Percentiles rank a stretch among this genome's conserved stretches.
These are phyloP conservation scores for Helianthus annuus DNA, from an alignment of 129 eudicot genomes.

Conservation along the genomic window DNA sequence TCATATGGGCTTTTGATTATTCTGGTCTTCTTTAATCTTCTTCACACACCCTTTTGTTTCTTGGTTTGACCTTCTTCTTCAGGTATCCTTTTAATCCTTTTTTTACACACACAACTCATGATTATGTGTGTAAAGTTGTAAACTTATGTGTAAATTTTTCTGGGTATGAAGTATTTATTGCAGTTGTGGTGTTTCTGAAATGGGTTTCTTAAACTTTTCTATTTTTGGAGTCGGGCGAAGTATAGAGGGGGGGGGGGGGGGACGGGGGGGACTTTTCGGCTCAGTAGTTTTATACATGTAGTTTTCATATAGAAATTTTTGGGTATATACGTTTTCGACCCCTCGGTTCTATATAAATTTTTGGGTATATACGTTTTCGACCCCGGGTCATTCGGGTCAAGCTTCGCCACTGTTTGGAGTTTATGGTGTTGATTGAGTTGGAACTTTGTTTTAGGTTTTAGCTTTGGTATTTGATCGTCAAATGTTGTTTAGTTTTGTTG, in stretches of 20 bases:
- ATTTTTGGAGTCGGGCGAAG: too few species aligned
- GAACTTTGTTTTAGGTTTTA: not conserved
- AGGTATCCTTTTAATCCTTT: constrained; percentile 26
- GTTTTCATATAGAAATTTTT: too few species aligned
- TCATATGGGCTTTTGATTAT: constrained; percentile 27
- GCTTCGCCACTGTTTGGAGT: too few species aligned
- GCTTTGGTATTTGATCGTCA: not conserved
- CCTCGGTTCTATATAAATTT: too few species aligned
- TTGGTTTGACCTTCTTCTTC: constrained; percentile 11
- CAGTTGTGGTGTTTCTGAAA: constrained; percentile 18
- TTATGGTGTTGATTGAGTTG: not conserved
- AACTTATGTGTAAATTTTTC: not conserved
- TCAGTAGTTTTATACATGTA: too few species aligned
- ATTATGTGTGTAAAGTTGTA: constrained; percentile 12
- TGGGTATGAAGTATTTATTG: constrained; percentile 8
- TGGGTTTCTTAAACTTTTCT: constrained; percentile 4
- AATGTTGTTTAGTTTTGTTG: constrained; percentile 15
- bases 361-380: too few species aligned
- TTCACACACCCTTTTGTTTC: constrained; percentile 26
- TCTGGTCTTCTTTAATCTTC: constrained; percentile 23
- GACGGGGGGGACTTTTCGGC: too few species aligned
- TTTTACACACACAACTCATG: constrained; percentile 31
- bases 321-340: too few species aligned
- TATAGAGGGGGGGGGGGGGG: too few species aligned
- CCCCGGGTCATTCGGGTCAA: too few species aligned